phyloP scores from a whole-genome alignment of 176 grass and related monocot species.

The Elymus sibiricus region DNA sequence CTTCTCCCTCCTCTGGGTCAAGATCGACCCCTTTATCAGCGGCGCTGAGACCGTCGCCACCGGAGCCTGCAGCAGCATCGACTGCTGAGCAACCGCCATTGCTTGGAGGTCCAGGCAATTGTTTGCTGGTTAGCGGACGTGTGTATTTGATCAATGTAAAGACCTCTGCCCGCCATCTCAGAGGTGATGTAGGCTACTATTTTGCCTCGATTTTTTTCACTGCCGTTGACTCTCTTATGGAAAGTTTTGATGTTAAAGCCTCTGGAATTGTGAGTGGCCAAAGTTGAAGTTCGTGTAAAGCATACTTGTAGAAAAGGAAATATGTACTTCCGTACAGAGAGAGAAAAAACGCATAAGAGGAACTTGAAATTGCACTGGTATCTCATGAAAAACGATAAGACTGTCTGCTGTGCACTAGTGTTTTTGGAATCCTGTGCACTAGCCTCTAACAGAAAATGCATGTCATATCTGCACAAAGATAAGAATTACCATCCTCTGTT shows the following conservation, averaged over 20 bases:
- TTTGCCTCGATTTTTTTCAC: constrained; percentile 8
- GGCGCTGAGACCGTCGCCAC: constrained; percentile 36
- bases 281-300: constrained; percentile 11
- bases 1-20: constrained; percentile 96
- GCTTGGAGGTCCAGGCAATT: background rate
- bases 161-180: constrained; percentile 5
- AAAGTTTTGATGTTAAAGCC: constrained; percentile 35
- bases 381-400: background rate
- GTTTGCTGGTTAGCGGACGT: background rate
- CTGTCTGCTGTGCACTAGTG: background rate
- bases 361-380: background rate
- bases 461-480: background rate
- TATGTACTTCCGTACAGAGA: background rate
- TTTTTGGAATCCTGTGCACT: background rate
- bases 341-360: background rate
- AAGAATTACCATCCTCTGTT: background rate
- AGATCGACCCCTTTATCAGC: constrained; percentile 83
- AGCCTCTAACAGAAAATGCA: background rate
- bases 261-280: constrained; percentile 12
- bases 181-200: constrained; percentile 23
- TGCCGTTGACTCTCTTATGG: background rate
- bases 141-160: background rate
- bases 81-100: constrained; percentile 47
- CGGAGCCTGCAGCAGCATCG: constrained; percentile 48
- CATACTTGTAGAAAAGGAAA: constrained; percentile 15